Evolutionary conservation across 345 rosid species (phyloP).

Genomic region (Pelargonium nanum): DNA sequence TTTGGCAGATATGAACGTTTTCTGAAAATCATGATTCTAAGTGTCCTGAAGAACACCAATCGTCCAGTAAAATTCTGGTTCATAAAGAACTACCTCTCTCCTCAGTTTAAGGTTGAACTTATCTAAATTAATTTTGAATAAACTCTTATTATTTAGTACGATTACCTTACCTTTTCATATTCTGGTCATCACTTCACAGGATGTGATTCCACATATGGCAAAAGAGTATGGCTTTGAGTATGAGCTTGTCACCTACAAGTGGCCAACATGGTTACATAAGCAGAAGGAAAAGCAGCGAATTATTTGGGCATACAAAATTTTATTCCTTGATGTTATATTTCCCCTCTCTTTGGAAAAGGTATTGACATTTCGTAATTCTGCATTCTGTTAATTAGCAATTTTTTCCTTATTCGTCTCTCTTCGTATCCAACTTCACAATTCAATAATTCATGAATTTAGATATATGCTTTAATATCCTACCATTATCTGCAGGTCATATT

Average conservation of each 20-base stretch:
- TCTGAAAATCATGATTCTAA: slow-evolving; percentile 91
- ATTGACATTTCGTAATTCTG: slow-evolving; percentile 7
- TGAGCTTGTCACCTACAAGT: slow-evolving; percentile 87
- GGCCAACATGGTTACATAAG: slow-evolving; percentile 99
- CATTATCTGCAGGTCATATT: slow-evolving; percentile 63
- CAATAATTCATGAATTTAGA: neutral
- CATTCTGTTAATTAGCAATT: neutral
- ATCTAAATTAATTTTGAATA: neutral
- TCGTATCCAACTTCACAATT: neutral
- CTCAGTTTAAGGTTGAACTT: slow-evolving; percentile 75
- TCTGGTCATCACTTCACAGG: slow-evolving; percentile 32
- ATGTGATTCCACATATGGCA: slow-evolving; percentile 95
- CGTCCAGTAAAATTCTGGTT: slow-evolving; percentile 99
- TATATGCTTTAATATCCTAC: too few relatives aligned
- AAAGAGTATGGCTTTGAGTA: slow-evolving; percentile 81
- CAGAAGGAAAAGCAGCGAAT: slow-evolving; percentile 98
- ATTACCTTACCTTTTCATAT: neutral
- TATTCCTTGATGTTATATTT: slow-evolving; percentile 95
- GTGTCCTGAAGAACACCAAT: slow-evolving; percentile 78
- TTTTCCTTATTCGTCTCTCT: neutral
- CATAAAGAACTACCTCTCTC: slow-evolving; percentile 96
- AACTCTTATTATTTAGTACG: neutral
- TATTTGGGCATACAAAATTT: slow-evolving; percentile 96
- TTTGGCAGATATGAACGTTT: slow-evolving; percentile 87
- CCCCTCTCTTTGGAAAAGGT: slow-evolving; percentile 97